These are phyloP conservation scores for Macadamia integrifolia DNA, from an alignment of 164 flowering plant genomes.

Conservation along the genomic window DNA sequence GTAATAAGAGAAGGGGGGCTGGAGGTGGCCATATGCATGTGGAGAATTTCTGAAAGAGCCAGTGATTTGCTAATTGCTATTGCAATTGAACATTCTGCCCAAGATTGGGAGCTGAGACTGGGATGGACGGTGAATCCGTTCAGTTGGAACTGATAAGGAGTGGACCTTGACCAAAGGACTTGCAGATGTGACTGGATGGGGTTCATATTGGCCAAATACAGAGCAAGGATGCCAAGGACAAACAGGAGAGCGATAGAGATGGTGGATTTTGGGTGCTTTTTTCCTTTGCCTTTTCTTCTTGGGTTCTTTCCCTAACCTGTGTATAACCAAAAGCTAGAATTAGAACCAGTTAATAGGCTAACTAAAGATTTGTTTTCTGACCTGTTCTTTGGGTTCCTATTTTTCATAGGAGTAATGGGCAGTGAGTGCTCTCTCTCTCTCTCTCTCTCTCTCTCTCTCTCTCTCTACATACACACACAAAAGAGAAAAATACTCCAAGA, in stretches of 20 bases:
- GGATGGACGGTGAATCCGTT: too few relatives aligned
- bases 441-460: background rate
- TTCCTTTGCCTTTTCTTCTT: background rate
- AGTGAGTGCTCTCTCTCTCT: background rate
- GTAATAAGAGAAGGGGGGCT: background rate
- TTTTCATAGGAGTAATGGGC: too few relatives aligned
- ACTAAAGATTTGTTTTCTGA: background rate
- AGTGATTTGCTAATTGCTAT: background rate
- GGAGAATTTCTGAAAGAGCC: conserved; percentile 12
- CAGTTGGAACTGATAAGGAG: too few relatives aligned
- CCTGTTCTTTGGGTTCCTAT: too few relatives aligned
- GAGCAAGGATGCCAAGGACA: background rate
- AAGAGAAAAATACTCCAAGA: too few relatives aligned
- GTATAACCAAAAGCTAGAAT: background rate
- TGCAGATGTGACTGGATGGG: background rate
- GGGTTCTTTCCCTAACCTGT: background rate
- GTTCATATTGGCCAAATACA: background rate
- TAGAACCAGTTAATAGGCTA: conserved; percentile 2
- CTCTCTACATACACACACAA: background rate
- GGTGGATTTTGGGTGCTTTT: background rate
- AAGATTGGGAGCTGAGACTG: background rate
- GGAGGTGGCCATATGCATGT: background rate
- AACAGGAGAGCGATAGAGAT: background rate
- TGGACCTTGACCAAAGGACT: background rate
- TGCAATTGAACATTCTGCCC: background rate